Percentiles rank a stretch among this genome's conserved stretches.
Conservation (phyloP, 208 protist genomes). For the Leishmania aethiopica region DNA sequence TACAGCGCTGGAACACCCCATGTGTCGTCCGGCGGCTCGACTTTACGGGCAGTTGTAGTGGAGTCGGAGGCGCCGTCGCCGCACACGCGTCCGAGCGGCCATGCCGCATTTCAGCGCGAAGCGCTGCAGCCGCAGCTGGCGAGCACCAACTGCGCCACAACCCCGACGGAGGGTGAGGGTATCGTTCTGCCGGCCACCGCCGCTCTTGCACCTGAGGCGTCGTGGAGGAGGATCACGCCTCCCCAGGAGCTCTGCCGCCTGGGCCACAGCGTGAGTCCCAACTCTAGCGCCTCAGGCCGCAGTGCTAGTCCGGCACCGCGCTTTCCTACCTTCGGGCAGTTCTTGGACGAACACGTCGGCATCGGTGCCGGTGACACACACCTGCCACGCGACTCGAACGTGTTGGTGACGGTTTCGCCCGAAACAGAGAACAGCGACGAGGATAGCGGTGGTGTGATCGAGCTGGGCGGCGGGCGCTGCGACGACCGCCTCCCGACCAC, state of each 20-base stretch:
- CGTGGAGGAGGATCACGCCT: neutral
- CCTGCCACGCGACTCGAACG: slow-evolving; percentile 27
- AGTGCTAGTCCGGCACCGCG: slow-evolving; percentile 72
- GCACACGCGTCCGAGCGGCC: slow-evolving; percentile 19
- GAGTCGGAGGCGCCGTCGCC: slow-evolving; percentile 4
- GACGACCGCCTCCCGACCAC: slow-evolving; percentile 9
- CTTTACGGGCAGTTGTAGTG: neutral
- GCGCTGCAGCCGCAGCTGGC: neutral
- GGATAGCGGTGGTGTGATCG: slow-evolving; percentile 11
- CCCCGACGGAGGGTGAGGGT: neutral
- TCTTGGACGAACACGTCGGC: slow-evolving; percentile 63
- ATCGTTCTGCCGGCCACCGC: neutral
- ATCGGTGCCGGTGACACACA: slow-evolving; percentile 22
- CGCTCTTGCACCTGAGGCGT: neutral
- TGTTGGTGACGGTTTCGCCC: slow-evolving; percentile 42
- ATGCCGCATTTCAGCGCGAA: slow-evolving; percentile 27
- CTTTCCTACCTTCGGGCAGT: slow-evolving; percentile 79
- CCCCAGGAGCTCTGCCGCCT: slow-evolving; percentile 2
- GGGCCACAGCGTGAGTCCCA: slow-evolving; percentile 27
- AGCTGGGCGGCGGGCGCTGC: slow-evolving; percentile 21
- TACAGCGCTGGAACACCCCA: slow-evolving; percentile 6
- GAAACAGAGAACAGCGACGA: slow-evolving; percentile 31
- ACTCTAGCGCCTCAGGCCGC: slow-evolving; percentile 25
- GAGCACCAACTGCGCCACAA: neutral
- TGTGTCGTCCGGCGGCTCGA: neutral